These are phyloP conservation scores for Raphidocelis subcapitata DNA, from an alignment of 139 green algal genomes.

Conservation along the genomic window DNA sequence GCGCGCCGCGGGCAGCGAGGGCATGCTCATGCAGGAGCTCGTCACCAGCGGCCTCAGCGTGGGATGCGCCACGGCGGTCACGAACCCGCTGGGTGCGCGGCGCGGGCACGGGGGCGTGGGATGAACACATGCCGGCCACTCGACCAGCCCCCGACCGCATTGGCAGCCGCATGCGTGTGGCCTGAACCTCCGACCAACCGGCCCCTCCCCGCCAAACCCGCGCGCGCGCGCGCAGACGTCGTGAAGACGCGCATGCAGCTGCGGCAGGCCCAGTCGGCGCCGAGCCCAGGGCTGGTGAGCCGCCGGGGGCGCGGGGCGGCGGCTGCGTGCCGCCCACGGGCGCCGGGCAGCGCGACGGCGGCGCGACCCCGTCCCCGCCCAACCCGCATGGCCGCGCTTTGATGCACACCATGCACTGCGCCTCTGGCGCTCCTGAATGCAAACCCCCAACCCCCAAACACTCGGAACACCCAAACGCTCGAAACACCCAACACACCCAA, in stretches of 20 bases:
- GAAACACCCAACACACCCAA: no score
- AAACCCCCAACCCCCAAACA: no score
- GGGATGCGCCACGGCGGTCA: conserved; percentile 28
- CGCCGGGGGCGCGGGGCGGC: no score
- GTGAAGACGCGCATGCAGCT: conserved; percentile 36
- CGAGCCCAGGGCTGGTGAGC: conserved; percentile 18
- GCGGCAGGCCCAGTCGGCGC: neutral
- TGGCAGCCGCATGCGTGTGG: neutral
- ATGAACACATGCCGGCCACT: no score
- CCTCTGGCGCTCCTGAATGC: no score
- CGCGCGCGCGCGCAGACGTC: conserved; percentile 21
- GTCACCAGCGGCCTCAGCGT: conserved; percentile 35
- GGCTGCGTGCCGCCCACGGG: neutral
- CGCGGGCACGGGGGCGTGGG: no score
- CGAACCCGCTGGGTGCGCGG: conserved; percentile 42
- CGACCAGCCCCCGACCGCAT: neutral
- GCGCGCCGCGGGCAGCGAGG: no score
- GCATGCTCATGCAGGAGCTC: conserved; percentile 28
- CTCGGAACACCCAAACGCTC: no score
- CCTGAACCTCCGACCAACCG: neutral
- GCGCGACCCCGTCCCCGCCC: neutral
- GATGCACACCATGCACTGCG: no score
- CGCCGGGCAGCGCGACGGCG: neutral
- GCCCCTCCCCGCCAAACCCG: neutral
- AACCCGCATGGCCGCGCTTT: neutral